phyloP scores from a whole-genome alignment of 345 rosid genomes.

The Abelmoschus esculentus region DNA sequence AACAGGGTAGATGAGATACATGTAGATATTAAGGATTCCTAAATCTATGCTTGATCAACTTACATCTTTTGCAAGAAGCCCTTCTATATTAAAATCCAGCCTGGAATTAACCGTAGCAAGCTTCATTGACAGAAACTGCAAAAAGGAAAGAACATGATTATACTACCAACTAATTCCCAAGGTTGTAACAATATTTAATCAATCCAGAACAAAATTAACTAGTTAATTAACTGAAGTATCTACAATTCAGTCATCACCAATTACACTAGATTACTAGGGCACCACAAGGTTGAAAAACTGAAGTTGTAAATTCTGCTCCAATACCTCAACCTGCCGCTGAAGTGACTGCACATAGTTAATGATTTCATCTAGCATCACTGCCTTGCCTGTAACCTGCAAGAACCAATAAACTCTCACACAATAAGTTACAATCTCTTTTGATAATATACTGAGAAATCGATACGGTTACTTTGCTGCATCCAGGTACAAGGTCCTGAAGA shows the following conservation, averaged over 20 bases:
- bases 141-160: too few species aligned
- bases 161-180: too few species aligned
- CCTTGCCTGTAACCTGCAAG: conserved; percentile 92
- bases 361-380: conserved; percentile 97
- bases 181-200: too few species aligned
- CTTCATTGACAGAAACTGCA: too few species aligned
- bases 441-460: not conserved
- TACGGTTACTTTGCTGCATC: conserved; percentile 77
- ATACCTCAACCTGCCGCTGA: conserved; percentile 60
- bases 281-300: not conserved
- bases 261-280: not conserved
- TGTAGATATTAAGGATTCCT: too few species aligned
- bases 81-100: too few species aligned
- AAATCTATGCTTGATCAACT: too few species aligned
- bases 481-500: conserved; percentile 97
- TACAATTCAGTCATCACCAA: not conserved
- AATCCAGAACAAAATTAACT: too few species aligned
- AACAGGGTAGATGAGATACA: too few species aligned
- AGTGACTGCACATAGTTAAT: conserved; percentile 65
- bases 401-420: conserved; percentile 5
- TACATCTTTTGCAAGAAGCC: too few species aligned
- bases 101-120: too few species aligned
- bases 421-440: conserved; percentile 8
- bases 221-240: not conserved
- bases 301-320: not conserved